phyloP scores from a whole-genome alignment of 2,329 filamentous ascomycete genomes.

The Stagonosporopsis rhizophila region DNA sequence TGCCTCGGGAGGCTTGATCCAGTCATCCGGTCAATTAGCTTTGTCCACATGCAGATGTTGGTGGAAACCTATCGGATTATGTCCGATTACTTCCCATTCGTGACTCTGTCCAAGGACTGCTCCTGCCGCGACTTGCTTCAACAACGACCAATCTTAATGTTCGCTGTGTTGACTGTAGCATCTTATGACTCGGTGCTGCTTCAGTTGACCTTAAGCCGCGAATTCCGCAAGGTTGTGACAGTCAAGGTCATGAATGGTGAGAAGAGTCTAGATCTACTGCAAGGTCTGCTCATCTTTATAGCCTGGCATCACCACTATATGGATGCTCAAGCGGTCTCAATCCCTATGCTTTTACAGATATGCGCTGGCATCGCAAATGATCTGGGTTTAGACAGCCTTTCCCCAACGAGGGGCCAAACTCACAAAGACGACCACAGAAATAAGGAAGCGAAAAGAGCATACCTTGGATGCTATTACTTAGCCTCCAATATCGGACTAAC shows the following conservation, averaged over 20 bases:
- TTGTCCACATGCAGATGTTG: slow-evolving; percentile 45
- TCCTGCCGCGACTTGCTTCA: slow-evolving; percentile 39
- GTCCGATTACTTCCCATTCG: slow-evolving; percentile 47
- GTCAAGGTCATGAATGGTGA: slow-evolving; percentile 47
- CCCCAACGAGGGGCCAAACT: slow-evolving; percentile 28
- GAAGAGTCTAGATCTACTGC: slow-evolving; percentile 44
- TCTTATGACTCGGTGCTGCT: slow-evolving; percentile 42
- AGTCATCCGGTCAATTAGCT: slow-evolving; percentile 43
- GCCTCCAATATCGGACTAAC: slow-evolving; percentile 37
- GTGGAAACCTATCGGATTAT: slow-evolving; percentile 43
- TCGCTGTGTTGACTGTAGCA: slow-evolving; percentile 44
- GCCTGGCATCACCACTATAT: slow-evolving; percentile 50
- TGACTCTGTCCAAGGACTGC: slow-evolving; percentile 37
- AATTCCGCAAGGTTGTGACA: slow-evolving; percentile 46
- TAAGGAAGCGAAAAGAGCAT: slow-evolving; percentile 44
- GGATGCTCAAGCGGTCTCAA: slow-evolving; percentile 44
- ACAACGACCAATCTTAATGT: slow-evolving; percentile 43
- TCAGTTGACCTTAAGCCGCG: slow-evolving; percentile 42
- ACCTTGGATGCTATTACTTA: slow-evolving; percentile 47
- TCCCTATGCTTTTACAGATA: slow-evolving; percentile 44
- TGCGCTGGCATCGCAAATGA: slow-evolving; percentile 44
- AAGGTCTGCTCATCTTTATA: slow-evolving; percentile 44
- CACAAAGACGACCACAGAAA: slow-evolving; percentile 33
- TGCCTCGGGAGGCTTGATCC: slow-evolving; percentile 43
- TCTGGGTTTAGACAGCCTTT: slow-evolving; percentile 39